Conservation (phyloP, 2,329 filamentous ascomycete species). For the Lachnellula cervina region DNA sequence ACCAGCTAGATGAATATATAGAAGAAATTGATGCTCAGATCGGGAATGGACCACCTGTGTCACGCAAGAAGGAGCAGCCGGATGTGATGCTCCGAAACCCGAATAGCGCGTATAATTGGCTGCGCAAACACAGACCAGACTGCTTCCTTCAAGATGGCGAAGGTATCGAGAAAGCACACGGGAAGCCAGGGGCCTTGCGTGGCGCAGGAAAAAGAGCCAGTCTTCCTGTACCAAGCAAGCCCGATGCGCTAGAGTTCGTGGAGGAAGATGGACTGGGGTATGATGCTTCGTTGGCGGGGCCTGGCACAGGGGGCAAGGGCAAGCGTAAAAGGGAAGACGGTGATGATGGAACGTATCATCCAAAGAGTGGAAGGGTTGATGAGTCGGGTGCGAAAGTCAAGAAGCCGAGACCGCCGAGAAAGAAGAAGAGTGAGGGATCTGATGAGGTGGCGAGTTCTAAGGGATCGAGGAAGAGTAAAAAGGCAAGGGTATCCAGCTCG, state of each 20-base stretch:
- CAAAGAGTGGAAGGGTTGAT: conserved; percentile 44
- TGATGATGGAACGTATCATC: conserved; percentile 51
- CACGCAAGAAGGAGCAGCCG: conserved; percentile 34
- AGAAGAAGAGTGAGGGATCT: conserved; percentile 23
- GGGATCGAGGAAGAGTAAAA: conserved; percentile 6
- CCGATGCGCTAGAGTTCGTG: conserved; percentile 32
- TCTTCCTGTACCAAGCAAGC: conserved; percentile 29
- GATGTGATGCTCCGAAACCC: conserved; percentile 67
- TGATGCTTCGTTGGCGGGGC: conserved; percentile 25
- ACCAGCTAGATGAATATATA: conserved; percentile 71
- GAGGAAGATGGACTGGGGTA: conserved; percentile 34
- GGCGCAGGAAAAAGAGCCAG: conserved; percentile 32
- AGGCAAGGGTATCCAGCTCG: background rate
- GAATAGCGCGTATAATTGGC: conserved; percentile 92
- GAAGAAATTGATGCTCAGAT: conserved; percentile 46
- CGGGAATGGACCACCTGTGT: conserved; percentile 26
- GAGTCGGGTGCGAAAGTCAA: conserved; percentile 22
- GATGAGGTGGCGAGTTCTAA: conserved; percentile 2
- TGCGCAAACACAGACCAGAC: conserved; percentile 77
- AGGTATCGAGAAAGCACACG: conserved; percentile 39
- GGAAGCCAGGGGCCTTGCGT: conserved; percentile 32
- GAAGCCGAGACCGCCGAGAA: conserved; percentile 22
- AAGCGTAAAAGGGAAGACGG: conserved; percentile 47
- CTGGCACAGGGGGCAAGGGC: conserved; percentile 21
- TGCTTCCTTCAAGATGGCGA: conserved; percentile 65